A percentile compares a stretch with the other conserved stretches of the same genome.
phyloP scores from a whole-genome alignment of 106 monocot species.

The Chionographis japonica region DNA sequence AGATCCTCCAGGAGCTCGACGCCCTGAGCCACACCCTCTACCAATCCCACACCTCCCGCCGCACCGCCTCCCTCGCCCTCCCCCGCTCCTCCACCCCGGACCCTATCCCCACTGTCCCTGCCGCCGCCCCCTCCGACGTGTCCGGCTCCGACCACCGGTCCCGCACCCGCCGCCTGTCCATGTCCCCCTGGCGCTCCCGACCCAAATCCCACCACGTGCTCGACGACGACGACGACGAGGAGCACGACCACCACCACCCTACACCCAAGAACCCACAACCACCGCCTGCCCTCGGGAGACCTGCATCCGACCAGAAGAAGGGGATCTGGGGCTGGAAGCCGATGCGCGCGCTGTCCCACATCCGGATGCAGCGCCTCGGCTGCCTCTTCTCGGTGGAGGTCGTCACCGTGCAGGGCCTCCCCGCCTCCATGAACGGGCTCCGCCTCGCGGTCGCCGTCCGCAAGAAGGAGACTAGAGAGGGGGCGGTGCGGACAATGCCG shows the following conservation, averaged over 20 bases:
- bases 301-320: conserved; percentile 41
- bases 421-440: conserved; percentile 86
- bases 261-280: neutral
- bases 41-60: conserved; percentile 63
- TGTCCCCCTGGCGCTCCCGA: conserved; percentile 78
- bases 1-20: conserved; percentile 86
- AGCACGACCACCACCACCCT: neutral
- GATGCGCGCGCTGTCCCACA: conserved; percentile 74
- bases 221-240: neutral
- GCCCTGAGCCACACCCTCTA: conserved; percentile 67
- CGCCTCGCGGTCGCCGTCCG: conserved; percentile 68
- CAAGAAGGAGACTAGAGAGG: conserved; percentile 82
- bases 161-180: conserved; percentile 70
- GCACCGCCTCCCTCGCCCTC: conserved; percentile 68
- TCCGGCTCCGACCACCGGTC: conserved; percentile 22
- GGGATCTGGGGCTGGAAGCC: conserved; percentile 91
- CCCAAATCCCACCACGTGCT: conserved; percentile 18
- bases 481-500: conserved; percentile 90
- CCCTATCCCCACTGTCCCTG: neutral
- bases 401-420: conserved; percentile 51
- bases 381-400: conserved; percentile 91
- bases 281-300: neutral
- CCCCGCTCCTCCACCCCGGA: conserved; percentile 32
- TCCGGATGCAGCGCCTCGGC: conserved; percentile 60
- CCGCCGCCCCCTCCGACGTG: neutral